Percentiles rank a stretch among this genome's conserved stretches.
Conservation (phyloP, 768 basidiomycete species). For the Suillus placidus region DNA sequence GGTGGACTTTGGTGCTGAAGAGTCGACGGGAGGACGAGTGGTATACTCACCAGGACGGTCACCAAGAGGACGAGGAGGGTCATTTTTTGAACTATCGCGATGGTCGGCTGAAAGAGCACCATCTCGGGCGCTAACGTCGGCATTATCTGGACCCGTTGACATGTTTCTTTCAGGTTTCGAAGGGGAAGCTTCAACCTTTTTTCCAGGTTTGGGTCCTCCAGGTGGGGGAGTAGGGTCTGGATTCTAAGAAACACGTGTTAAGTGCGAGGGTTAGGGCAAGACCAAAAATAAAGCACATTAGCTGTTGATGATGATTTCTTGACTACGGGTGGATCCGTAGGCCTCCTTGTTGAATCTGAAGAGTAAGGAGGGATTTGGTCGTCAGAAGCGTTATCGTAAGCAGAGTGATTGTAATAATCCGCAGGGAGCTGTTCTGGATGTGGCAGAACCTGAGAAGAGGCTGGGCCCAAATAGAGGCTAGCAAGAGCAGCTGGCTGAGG, state of each 20-base stretch:
- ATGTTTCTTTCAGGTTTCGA: constrained; percentile 14
- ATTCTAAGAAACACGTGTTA: constrained; percentile 17
- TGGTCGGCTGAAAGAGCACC: constrained; percentile 10
- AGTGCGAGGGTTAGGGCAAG: constrained; percentile 5
- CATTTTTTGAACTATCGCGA: constrained; percentile 15
- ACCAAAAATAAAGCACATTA: constrained; percentile 37
- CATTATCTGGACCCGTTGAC: constrained; percentile 17
- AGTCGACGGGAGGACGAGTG: constrained; percentile 26
- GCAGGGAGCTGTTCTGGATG: constrained; percentile 40
- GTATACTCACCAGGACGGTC: constrained; percentile 36
- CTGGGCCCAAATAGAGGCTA: constrained; percentile 62
- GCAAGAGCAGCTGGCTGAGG: constrained; percentile 70
- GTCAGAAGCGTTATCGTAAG: constrained; percentile 19
- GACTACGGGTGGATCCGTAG: constrained; percentile 20
- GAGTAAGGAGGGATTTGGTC: constrained; percentile 20
- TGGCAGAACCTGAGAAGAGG: constrained; percentile 33
- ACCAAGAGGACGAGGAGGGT: constrained; percentile 15
- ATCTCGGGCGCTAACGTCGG: constrained; percentile 13
- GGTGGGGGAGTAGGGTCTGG: constrained; percentile 28
- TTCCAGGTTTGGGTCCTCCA: constrained; percentile 29
- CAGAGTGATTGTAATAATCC: constrained; percentile 20
- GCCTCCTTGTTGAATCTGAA: constrained; percentile 27
- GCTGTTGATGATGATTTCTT: constrained; percentile 4
- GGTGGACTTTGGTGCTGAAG: constrained; percentile 25
- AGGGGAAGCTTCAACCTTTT: constrained; percentile 2